Conservation (phyloP, 345 rosid species). For the Bretschneidera sinensis region DNA sequence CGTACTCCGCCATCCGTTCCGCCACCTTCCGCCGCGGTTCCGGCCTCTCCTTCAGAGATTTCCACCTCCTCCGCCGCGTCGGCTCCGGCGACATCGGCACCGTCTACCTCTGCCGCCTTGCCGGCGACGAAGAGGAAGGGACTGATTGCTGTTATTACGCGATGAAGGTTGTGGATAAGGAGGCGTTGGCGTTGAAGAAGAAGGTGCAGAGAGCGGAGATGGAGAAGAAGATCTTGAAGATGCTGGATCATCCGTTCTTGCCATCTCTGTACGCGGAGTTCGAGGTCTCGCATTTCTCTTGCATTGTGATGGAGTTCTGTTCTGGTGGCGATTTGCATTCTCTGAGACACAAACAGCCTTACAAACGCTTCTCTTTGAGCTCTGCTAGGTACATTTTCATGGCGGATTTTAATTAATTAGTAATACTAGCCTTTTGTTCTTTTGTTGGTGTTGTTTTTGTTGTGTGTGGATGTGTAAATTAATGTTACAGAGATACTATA, state of each 20-base stretch:
- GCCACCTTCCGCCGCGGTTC: slow-evolving; percentile 33
- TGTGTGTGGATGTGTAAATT: not conserved
- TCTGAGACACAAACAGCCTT: slow-evolving; percentile 62
- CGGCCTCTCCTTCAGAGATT: slow-evolving; percentile 63
- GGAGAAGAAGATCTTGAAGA: slow-evolving; percentile 77
- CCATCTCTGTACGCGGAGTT: slow-evolving; percentile 88
- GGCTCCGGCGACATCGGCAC: slow-evolving; percentile 94
- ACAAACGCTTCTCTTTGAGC: slow-evolving; percentile 54
- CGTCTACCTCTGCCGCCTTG: slow-evolving; percentile 74
- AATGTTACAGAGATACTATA: slow-evolving; percentile 1
- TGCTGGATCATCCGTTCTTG: slow-evolving; percentile 90
- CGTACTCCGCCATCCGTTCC: slow-evolving; percentile 68
- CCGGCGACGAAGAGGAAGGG: slow-evolving; percentile 15
- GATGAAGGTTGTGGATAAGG: slow-evolving; percentile 92
- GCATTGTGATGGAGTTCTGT: slow-evolving; percentile 94
- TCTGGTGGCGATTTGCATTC: slow-evolving; percentile 91
- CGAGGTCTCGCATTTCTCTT: slow-evolving; percentile 79
- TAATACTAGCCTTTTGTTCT: not conserved
- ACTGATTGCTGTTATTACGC: slow-evolving; percentile 48
- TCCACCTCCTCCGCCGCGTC: slow-evolving; percentile 60
- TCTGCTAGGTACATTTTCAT: slow-evolving; percentile 55
- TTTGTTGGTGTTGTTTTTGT: no score
- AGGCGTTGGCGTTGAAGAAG: slow-evolving; percentile 59
- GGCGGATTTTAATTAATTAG: not conserved
- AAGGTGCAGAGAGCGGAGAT: slow-evolving; percentile 73